Evolutionary conservation across 805 yeast species (phyloP).

Genomic region (Candida maltosa): DNA sequence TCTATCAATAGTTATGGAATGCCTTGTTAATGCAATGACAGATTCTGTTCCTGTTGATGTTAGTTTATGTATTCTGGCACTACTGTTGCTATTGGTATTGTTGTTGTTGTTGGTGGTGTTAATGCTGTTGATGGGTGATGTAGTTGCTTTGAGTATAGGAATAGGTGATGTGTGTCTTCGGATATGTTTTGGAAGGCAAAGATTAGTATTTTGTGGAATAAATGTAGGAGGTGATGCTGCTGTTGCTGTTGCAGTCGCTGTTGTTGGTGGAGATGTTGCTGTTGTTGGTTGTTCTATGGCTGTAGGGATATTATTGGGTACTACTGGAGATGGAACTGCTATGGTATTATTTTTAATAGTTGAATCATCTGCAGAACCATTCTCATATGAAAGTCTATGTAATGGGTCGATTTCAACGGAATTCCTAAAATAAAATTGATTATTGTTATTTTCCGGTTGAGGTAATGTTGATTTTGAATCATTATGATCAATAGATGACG

Average conservation of each 20-base stretch:
- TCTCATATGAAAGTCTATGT: background rate
- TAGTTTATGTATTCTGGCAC: background rate
- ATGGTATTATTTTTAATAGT: too few species aligned
- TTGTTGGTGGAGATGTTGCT: background rate
- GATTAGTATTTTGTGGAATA: background rate
- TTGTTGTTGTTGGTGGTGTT: conserved; percentile 1
- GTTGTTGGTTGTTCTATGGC: conserved; percentile 1
- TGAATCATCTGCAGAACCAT: background rate
- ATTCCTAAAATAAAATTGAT: too few species aligned
- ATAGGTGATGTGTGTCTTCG: conserved; percentile 7
- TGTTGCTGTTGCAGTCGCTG: background rate
- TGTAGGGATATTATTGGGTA: too few species aligned
- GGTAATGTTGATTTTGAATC: too few species aligned
- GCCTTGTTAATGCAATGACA: conserved; percentile 6
- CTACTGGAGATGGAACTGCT: too few species aligned
- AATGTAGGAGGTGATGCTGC: background rate
- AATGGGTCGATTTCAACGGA: background rate
- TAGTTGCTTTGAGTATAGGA: background rate
- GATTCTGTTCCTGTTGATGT: background rate
- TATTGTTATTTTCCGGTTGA: too few species aligned
- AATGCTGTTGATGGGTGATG: background rate
- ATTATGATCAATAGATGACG: conserved; percentile 18
- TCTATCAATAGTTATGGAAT: conserved; percentile 6
- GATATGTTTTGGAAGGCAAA: conserved; percentile 1
- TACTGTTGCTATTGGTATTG: background rate